phyloP scores from a whole-genome alignment of 768 basidiomycete genomes.

The Phlebiopsis flavidoalba region DNA sequence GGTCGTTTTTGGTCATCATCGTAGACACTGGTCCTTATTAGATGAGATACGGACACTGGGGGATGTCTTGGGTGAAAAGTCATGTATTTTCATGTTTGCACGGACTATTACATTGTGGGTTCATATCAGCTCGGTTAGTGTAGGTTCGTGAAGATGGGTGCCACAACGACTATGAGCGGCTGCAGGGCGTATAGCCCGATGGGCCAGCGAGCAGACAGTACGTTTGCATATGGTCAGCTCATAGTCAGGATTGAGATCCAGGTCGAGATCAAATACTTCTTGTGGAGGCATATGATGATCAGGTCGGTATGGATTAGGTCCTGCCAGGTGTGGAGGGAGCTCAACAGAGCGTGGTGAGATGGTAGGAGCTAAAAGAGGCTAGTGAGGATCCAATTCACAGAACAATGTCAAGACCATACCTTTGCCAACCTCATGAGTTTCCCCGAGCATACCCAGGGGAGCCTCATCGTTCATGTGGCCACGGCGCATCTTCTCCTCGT shows the following conservation, averaged over 20 bases:
- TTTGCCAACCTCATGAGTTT: slow-evolving; percentile 77
- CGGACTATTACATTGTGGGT: no score
- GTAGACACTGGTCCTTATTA: no score
- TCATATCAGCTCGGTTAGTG: no score
- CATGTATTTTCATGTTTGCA: no score
- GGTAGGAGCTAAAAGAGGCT: slow-evolving; percentile 45
- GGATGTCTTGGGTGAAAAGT: no score
- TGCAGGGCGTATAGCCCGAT: no score
- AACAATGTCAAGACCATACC: slow-evolving; percentile 38
- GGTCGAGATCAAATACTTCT: slow-evolving; percentile 67
- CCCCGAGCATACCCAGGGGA: slow-evolving; percentile 71
- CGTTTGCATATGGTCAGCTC: slow-evolving; percentile 3
- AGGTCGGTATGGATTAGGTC: slow-evolving; percentile 66
- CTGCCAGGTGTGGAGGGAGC: slow-evolving; percentile 40
- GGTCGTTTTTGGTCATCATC: no score
- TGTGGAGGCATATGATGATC: slow-evolving; percentile 59
- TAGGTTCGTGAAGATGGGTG: no score
- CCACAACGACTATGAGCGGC: no score
- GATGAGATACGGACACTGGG: no score
- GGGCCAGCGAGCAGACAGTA: background rate
- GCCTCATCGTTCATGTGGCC: slow-evolving; percentile 78
- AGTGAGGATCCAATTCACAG: background rate
- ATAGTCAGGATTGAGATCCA: slow-evolving; percentile 85
- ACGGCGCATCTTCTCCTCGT: slow-evolving; percentile 87
- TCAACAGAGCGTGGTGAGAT: slow-evolving; percentile 52